Evolutionary conservation across 768 basidiomycete genomes (phyloP).

Genomic region (Pleurotus ostreatus): DNA sequence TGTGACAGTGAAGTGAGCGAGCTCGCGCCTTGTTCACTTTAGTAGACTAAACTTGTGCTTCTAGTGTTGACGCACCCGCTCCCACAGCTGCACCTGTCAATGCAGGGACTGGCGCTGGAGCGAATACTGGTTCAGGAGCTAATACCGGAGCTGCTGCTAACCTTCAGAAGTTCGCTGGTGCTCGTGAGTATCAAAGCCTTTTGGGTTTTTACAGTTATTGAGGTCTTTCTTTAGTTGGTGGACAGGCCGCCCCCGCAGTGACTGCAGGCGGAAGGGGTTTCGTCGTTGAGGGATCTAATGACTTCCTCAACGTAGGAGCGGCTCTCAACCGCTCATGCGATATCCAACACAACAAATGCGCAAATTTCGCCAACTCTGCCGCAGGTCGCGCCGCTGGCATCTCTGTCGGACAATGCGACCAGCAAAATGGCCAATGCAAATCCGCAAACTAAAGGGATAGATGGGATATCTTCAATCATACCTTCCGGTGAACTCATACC

Average conservation of each 20-base stretch:
- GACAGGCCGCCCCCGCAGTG: conserved; percentile 39
- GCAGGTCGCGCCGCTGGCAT: conserved; percentile 30
- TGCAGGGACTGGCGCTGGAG: background rate
- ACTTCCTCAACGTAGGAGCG: conserved; percentile 43
- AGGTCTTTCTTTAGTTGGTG: conserved; percentile 32
- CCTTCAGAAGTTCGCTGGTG: conserved; percentile 49
- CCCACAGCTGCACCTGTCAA: background rate
- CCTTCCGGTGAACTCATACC: background rate
- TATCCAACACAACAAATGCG: conserved; percentile 53
- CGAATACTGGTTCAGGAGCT: conserved; percentile 15
- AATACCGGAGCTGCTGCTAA: conserved; percentile 25
- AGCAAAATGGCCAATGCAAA: conserved; percentile 30
- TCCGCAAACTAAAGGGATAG: conserved; percentile 13
- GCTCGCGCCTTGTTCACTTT: background rate
- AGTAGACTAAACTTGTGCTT: no score
- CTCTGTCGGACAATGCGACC: conserved; percentile 34
- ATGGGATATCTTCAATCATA: background rate
- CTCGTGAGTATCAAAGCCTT: conserved; percentile 25
- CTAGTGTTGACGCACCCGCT: conserved; percentile 4
- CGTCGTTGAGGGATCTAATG: conserved; percentile 36
- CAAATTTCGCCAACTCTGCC: conserved; percentile 45
- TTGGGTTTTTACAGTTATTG: background rate
- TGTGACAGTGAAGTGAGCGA: background rate
- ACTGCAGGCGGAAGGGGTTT: conserved; percentile 44
- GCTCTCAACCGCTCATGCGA: conserved; percentile 58